Evolutionary conservation across 1,284 basidiomycete species (phyloP).

Genomic region (Heterobasidion annosum): DNA sequence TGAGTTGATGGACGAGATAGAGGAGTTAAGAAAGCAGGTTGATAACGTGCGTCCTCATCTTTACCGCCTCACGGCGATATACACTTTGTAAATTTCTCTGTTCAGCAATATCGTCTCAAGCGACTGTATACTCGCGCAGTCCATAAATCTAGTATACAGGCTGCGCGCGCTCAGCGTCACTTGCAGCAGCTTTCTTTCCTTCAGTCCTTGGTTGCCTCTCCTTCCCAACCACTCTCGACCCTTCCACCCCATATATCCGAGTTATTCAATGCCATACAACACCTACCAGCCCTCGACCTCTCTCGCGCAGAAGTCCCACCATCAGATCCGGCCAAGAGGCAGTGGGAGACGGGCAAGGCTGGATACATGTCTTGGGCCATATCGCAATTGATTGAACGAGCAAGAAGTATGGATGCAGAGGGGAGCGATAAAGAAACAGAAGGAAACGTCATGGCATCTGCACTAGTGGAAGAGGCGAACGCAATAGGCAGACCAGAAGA

Average conservation of each 20-base stretch:
- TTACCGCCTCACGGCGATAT: conserved; percentile 3
- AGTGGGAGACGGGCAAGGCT: conserved; percentile 58
- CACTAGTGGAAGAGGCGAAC: conserved; percentile 15
- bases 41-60: conserved; percentile 40
- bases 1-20: conserved; percentile 53
- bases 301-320: conserved; percentile 28
- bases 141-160: conserved; percentile 34
- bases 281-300: conserved; percentile 43
- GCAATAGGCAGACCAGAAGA: conserved; percentile 17
- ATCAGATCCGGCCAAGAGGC: conserved; percentile 53
- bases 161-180: conserved; percentile 31
- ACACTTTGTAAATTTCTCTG: not conserved
- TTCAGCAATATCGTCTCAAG: conserved; percentile 56
- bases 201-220: conserved; percentile 8
- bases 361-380: conserved; percentile 67
- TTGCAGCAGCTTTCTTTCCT: conserved; percentile 38
- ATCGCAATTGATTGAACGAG: conserved; percentile 38
- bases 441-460: conserved; percentile 15
- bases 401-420: conserved; percentile 25
- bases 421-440: conserved; percentile 11
- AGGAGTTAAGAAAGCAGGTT: conserved; percentile 44
- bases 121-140: conserved; percentile 39
- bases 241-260: conserved; percentile 16
- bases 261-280: conserved; percentile 36
- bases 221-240: conserved; percentile 12